Evolutionary conservation across 106 monocot genomes (phyloP), one percentile per base, ranked within the genome.

Genomic region (Narthecium ossifragum): DNA sequence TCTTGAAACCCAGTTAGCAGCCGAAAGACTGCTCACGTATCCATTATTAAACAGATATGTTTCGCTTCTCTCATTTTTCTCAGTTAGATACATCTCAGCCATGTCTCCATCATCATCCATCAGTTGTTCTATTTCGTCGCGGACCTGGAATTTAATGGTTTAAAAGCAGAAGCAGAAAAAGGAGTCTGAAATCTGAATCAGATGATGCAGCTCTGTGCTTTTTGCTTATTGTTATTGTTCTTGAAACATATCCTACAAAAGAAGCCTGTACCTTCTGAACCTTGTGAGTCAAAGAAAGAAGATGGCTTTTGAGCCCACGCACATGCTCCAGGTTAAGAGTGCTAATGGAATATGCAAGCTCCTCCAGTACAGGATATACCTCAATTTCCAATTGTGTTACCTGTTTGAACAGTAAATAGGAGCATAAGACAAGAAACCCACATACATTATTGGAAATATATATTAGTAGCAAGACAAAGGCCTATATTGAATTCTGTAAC

Each of bases 101-200:
- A 81, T 81, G 64, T 81, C 81, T 1, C 64, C 81, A 27, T 81
- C 81, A 57, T 76, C 76, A 38, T 76, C 76, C 76, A 76, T 76
- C 8, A 76, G 64, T 14, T 76, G 58, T 41, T 81, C 81, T 39
- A 76, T 72, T 60, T 72, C 81, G 61, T 81, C 75, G 6, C 68
- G 67, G 24, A 81, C 72, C 81, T 81, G 64, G 17, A 26, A 46
- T 31, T 49, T 9, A 49, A 49, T 49, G 36, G n/a, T n/a, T n/a
- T n/a, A n/a, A n/a, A n/a, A n/a, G n/a, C n/a, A n/a, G n/a, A n/a
- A n/a, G n/a, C n/a, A 43, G 43, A 43, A 43, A 43, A 0, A 43
- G 43, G n/a, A n/a, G n/a, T n/a, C n/a, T n/a, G n/a, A n/a, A n/a
- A n/a, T n/a, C n/a, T n/a, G n/a, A n/a, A n/a, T n/a, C n/a, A n/a